A percentile compares a stretch with the other conserved stretches of the same genome.
These are phyloP conservation scores for Apiospora phragmitis DNA, from an alignment of 2,329 filamentous ascomycete genomes.

Conservation along the genomic window DNA sequence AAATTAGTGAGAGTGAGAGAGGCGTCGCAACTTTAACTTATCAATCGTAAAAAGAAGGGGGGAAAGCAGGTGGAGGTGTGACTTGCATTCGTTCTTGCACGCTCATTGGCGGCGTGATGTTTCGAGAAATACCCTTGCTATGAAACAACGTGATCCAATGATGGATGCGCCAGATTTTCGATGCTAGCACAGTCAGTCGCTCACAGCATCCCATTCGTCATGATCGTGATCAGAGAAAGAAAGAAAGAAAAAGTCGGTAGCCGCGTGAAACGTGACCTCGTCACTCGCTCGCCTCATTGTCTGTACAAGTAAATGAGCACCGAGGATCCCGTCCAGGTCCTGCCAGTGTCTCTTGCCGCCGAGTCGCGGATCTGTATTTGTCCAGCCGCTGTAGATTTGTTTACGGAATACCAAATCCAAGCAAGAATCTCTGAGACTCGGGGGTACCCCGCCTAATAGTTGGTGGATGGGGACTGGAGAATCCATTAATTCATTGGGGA, in stretches of 20 bases:
- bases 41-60: background rate
- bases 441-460: background rate
- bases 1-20: background rate
- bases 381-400: background rate
- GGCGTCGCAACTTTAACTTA: background rate
- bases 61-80: background rate
- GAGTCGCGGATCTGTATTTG: background rate
- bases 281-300: background rate
- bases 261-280: background rate
- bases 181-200: background rate
- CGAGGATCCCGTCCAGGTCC: background rate
- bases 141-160: constrained; percentile 5
- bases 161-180: background rate
- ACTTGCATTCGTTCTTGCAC: background rate
- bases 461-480: background rate
- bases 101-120: background rate
- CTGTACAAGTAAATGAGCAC: background rate
- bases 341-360: background rate
- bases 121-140: background rate
- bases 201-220: background rate
- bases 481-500: background rate
- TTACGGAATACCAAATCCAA: background rate
- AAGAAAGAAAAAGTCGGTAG: background rate
- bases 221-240: background rate
- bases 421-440: background rate